phyloP scores from a whole-genome alignment of 2,329 filamentous ascomycete species.

The Colletotrichum tabaci region DNA sequence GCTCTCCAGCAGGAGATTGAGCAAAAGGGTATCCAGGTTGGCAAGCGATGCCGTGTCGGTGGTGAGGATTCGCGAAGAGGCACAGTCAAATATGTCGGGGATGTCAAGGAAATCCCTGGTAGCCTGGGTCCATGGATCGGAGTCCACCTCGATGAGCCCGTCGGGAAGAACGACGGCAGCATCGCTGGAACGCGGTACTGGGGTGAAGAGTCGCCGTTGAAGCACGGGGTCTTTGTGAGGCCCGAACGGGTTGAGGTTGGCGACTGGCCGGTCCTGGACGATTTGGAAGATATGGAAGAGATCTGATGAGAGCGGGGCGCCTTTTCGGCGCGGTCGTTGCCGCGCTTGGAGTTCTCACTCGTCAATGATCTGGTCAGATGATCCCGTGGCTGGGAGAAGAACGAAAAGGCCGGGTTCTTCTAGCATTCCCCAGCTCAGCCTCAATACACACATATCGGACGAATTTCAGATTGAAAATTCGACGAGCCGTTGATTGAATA shows the following conservation, averaged over 20 bases:
- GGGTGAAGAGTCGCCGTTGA: constrained; percentile 73
- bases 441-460: constrained; percentile 26
- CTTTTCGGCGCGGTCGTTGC: constrained; percentile 12
- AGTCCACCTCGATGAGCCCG: constrained; percentile 82
- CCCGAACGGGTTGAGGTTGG: constrained; percentile 84
- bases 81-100: constrained; percentile 79
- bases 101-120: constrained; percentile 80
- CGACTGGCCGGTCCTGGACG: constrained; percentile 78
- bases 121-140: constrained; percentile 79
- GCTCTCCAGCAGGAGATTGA: constrained; percentile 79
- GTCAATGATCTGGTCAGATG: background rate
- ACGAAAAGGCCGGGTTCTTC: constrained; percentile 23
- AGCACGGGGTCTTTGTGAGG: constrained; percentile 84
- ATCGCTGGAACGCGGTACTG: constrained; percentile 79
- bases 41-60: constrained; percentile 75
- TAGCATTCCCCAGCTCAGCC: constrained; percentile 30
- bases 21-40: constrained; percentile 75
- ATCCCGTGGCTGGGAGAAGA: constrained; percentile 16
- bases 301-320: constrained; percentile 60
- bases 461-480: constrained; percentile 34
- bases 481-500: constrained; percentile 12
- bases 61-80: constrained; percentile 80
- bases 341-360: constrained; percentile 24
- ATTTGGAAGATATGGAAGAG: constrained; percentile 85
- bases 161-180: constrained; percentile 86